phyloP scores from a whole-genome alignment of 768 basidiomycete species.

The Boletellus sp. region DNA sequence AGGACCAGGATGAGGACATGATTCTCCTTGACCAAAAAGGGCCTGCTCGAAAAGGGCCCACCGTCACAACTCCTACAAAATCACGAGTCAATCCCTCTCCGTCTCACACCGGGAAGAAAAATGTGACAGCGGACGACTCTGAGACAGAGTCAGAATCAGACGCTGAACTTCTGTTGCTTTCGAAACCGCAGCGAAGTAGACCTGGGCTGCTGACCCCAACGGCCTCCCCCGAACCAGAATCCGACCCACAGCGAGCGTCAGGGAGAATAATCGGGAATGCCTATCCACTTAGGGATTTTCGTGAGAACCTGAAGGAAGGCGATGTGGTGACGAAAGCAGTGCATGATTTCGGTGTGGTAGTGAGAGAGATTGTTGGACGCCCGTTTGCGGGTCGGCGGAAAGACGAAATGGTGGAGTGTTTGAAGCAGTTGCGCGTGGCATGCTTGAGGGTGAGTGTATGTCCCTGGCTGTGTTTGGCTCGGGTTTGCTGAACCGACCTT shows the following conservation, averaged over 20 bases:
- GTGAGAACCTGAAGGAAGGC: conserved; percentile 61
- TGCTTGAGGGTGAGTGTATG: conserved; percentile 52
- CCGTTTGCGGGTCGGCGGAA: conserved; percentile 70
- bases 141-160: conserved; percentile 56
- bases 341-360: conserved; percentile 69
- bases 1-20: conserved; percentile 57
- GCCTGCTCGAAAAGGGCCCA: conserved; percentile 17
- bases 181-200: conserved; percentile 10
- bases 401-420: conserved; percentile 69
- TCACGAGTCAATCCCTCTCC: conserved; percentile 1
- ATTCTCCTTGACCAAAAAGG: conserved; percentile 49
- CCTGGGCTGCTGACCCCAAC: conserved; percentile 50
- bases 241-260: conserved; percentile 53
- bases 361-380: conserved; percentile 62
- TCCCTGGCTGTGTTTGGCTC: neutral
- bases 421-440: conserved; percentile 61
- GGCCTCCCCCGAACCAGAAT: conserved; percentile 41
- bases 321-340: conserved; percentile 85
- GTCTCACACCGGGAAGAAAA: conserved; percentile 13
- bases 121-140: conserved; percentile 34
- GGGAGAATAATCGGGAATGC: conserved; percentile 76
- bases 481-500: neutral
- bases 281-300: conserved; percentile 75
- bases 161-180: conserved; percentile 21
- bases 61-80: conserved; percentile 4